Percentiles rank a stretch among this genome's conserved stretches.
Evolutionary conservation across 2,329 filamentous ascomycete genomes (phyloP).

Genomic region (Moelleriella libera): DNA sequence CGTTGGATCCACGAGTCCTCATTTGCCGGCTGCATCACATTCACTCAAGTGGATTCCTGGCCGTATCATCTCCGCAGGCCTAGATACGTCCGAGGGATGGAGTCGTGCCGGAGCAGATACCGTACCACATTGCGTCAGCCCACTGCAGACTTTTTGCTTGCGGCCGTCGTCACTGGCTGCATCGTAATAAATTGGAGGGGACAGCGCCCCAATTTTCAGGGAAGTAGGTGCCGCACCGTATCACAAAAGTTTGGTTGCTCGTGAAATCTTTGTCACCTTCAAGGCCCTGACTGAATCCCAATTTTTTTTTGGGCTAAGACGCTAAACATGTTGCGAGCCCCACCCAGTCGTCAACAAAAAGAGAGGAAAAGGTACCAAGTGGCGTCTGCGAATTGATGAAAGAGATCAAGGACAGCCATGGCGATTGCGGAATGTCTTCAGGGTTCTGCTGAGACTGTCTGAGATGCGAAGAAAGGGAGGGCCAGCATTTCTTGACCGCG

Average conservation of each 20-base stretch:
- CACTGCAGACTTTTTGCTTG: constrained; percentile 4
- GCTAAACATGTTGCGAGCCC: not conserved
- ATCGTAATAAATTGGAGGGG: constrained; percentile 1
- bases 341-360: constrained; percentile 4
- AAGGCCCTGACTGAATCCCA: not conserved
- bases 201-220: not conserved
- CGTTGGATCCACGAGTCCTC: not conserved
- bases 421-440: no score
- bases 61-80: not conserved
- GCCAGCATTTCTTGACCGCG: no score
- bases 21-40: constrained; percentile 1
- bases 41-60: not conserved
- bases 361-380: not conserved
- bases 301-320: not conserved
- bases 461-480: no score
- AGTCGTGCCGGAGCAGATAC: not conserved
- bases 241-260: not conserved
- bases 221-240: not conserved
- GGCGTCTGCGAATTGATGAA: not conserved
- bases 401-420: no score
- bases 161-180: constrained; percentile 1
- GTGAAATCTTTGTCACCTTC: no score
- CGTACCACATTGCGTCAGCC: constrained; percentile 5
- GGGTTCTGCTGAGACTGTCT: no score
- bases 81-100: not conserved